Base-by-base conservation (phyloP, 345 rosid genomes). In the Corymbia maculata region DNA sequence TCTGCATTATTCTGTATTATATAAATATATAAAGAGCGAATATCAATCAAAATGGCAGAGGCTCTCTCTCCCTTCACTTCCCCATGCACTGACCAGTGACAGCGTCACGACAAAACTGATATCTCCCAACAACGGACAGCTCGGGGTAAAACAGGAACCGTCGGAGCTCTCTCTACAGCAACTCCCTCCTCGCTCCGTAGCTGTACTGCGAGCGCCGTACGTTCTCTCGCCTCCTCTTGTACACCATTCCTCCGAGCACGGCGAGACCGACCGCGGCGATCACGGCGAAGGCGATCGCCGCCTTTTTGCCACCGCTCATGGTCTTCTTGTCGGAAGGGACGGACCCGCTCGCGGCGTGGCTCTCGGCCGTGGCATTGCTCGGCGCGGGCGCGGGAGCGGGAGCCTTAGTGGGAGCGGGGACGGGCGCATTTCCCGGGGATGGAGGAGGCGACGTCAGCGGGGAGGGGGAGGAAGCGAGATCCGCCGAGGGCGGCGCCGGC, bases 201-300 rank as follows among this genome's bases (percentile, higher is more conserved):
- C 92, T 89, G 52, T 93, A 94, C 52, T 91, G 92, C 44, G 96
- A 87, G 50, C 98, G 87, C 86, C 95, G 92, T 49, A 94, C 45
- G 59, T 97, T 97, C 3, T 97, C 94, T 79, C 89, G 94, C 87
- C 99, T 94, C 94, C 93, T 94, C 94, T 94, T 95, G 89, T 93
- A 91, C 85, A 95, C 92, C 50, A 90, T 32, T 16, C 94, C 98
- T 2, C 93, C 96, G 3, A 94, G 3, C 17, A 93, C 95, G 13
- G 93, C 94, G 85, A 94, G 51, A 68, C 93, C 90, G 52, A 89
- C 96, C 47, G 93, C 95, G 80, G 88, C 91, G 4, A 95, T 28
- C 88, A 93, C 93, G 59, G 91, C 96, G 21, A 94, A 49, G 68
- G 88, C 95, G 55, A 94, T 92, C 55, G 97, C 96, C 2, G 94